phyloP scores from a whole-genome alignment of 2,329 filamentous ascomycete species.

The Botrytis paeoniae region DNA sequence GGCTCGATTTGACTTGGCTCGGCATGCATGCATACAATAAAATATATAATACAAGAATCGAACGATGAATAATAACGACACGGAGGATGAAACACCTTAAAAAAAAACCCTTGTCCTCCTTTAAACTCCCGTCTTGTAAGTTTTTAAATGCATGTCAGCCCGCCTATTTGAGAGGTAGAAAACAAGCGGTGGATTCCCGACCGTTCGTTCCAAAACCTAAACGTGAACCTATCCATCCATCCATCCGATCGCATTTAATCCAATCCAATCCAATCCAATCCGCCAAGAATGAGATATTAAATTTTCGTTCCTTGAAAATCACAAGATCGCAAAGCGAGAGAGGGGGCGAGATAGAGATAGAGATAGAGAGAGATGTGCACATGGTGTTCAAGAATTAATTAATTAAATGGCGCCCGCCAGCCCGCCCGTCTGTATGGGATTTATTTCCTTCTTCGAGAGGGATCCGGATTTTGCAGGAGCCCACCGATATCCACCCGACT shows the following conservation, averaged over 20 bases:
- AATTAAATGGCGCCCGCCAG: background rate
- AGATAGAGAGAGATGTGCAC: background rate
- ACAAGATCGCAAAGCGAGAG: background rate
- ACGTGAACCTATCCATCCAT: too few species aligned
- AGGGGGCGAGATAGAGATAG: background rate
- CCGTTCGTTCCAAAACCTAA: background rate
- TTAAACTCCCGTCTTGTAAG: background rate
- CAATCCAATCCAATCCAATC: background rate
- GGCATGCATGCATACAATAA: background rate
- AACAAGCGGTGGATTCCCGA: too few species aligned
- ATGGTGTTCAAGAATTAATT: background rate
- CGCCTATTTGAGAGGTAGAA: too few species aligned
- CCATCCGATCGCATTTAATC: background rate
- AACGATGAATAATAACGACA: background rate
- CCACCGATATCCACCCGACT: constrained; percentile 59
- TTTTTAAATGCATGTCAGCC: background rate
- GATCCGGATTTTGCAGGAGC: constrained; percentile 57
- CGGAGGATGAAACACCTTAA: background rate
- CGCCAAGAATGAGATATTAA: background rate
- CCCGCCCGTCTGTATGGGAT: too few species aligned
- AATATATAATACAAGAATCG: constrained; percentile 14
- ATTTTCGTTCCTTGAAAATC: background rate
- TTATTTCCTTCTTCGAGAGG: constrained; percentile 17
- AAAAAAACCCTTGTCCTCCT: background rate
- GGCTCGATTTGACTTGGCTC: background rate